Evolutionary conservation across 768 basidiomycete genomes (phyloP).

Genomic region (Dioszegia crocea): DNA sequence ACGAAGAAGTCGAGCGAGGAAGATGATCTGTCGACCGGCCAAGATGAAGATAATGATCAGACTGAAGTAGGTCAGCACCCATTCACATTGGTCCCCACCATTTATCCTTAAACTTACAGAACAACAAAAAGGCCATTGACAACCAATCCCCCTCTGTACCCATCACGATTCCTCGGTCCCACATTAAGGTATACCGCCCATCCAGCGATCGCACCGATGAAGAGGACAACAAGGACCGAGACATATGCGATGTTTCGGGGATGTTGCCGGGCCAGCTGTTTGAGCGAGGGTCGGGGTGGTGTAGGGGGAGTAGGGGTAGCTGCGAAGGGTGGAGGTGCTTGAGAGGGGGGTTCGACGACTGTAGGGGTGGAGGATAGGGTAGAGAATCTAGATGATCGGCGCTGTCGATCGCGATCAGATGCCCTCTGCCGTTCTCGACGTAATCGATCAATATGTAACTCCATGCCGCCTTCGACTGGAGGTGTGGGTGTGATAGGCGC

Average conservation of each 20-base stretch:
- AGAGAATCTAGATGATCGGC: constrained; percentile 1
- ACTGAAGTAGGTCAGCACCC: not conserved
- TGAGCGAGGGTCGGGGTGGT: not conserved
- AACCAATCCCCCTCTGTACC: not conserved
- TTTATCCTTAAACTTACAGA: not conserved
- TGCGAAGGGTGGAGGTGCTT: not conserved
- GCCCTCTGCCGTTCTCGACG: not conserved
- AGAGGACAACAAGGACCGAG: not conserved
- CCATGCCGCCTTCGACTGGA: not conserved
- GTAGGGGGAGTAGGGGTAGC: not conserved
- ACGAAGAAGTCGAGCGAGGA: not conserved
- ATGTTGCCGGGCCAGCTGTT: not conserved
- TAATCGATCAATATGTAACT: not conserved
- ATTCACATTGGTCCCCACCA: not conserved
- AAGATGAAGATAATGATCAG: not conserved
- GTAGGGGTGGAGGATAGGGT: constrained; percentile 1
- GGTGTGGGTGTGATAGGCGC: not conserved
- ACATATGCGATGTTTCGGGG: constrained; percentile 1
- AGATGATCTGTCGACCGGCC: not conserved
- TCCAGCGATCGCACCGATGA: not conserved
- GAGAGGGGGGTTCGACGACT: not conserved
- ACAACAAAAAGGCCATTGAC: constrained; percentile 7
- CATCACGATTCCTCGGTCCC: not conserved
- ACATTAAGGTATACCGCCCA: constrained; percentile 1
- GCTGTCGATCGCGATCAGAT: not conserved